A percentile compares a stretch with the other conserved stretches of the same genome.
These are phyloP conservation scores for Globisporangium viniferum DNA, from an alignment of 352 stramenopile genomes.

Conservation along the genomic window DNA sequence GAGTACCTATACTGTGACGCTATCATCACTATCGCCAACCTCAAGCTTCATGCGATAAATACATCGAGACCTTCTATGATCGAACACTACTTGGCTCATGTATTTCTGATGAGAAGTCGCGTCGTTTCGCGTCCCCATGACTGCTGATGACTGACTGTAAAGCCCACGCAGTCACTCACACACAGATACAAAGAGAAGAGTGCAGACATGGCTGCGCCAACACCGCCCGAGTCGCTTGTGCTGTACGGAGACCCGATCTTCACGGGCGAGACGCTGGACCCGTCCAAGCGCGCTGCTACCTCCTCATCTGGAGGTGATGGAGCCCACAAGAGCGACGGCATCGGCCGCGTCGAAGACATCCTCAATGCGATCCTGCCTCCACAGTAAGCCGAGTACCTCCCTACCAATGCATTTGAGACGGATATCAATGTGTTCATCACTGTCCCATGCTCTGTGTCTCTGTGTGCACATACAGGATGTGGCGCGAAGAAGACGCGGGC, in stretches of 20 bases:
- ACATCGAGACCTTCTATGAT: neutral
- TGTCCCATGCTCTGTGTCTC: neutral
- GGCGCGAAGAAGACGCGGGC: slow-evolving; percentile 72
- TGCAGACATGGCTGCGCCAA: slow-evolving; percentile 45
- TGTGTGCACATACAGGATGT: slow-evolving; percentile 43
- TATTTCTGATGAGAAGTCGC: neutral
- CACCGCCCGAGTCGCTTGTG: slow-evolving; percentile 84
- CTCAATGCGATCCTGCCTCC: slow-evolving; percentile 73
- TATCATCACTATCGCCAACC: neutral
- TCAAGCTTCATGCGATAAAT: slow-evolving; percentile 6
- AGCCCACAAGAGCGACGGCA: slow-evolving; percentile 37
- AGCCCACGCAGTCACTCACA: neutral
- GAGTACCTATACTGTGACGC: neutral
- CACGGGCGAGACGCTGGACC: slow-evolving; percentile 73
- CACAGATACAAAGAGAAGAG: neutral
- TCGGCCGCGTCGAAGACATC: slow-evolving; percentile 71
- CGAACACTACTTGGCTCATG: too few species aligned
- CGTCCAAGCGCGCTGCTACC: slow-evolving; percentile 40
- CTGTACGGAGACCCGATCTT: slow-evolving; percentile 90
- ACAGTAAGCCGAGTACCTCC: slow-evolving; percentile 36
- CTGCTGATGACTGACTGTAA: neutral
- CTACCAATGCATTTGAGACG: neutral
- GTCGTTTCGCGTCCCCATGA: slow-evolving; percentile 4
- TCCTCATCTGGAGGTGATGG: slow-evolving; percentile 21
- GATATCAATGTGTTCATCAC: neutral